Percentiles rank a stretch among this genome's conserved stretches.
Conservation (phyloP, 2,329 filamentous ascomycete genomes). For the Diplocarpon rosae region DNA sequence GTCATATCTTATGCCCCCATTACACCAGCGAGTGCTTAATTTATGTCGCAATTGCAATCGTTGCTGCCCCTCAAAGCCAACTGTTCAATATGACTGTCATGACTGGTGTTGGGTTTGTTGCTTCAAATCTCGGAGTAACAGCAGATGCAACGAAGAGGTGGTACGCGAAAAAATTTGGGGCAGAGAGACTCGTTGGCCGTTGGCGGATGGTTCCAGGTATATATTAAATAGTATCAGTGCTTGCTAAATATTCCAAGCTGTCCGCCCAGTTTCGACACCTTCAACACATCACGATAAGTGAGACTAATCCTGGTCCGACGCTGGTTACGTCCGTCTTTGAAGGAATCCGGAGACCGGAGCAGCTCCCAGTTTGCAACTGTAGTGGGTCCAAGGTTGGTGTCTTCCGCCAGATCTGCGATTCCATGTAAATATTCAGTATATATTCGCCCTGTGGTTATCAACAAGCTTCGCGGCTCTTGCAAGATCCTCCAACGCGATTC, state of each 20-base stretch:
- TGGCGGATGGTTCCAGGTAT: constrained; percentile 71
- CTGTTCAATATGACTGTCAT: constrained; percentile 63
- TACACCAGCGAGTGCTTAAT: constrained; percentile 82
- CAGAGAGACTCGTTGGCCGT: constrained; percentile 45
- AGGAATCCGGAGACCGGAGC: constrained; percentile 39
- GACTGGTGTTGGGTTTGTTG: constrained; percentile 61
- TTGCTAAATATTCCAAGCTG: constrained; percentile 45
- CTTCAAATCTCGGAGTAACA: constrained; percentile 70
- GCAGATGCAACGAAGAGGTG: constrained; percentile 67
- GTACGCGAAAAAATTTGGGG: constrained; percentile 68
- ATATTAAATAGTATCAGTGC: constrained; percentile 33
- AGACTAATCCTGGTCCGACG: constrained; percentile 58
- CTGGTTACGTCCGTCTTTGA: constrained; percentile 41
- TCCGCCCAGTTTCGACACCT: constrained; percentile 62
- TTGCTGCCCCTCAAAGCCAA: constrained; percentile 57
- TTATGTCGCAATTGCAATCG: constrained; percentile 66
- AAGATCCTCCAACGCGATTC: constrained; percentile 49
- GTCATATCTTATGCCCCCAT: constrained; percentile 68
- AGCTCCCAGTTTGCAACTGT: constrained; percentile 65
- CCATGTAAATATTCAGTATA: constrained; percentile 67
- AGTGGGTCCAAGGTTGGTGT: constrained; percentile 48
- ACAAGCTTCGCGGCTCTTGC: constrained; percentile 73
- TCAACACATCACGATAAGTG: constrained; percentile 78
- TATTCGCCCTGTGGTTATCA: constrained; percentile 58
- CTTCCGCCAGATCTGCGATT: constrained; percentile 54